phyloP scores from a whole-genome alignment of 805 yeast genomes.

The Hanseniaspora valbyensis region DNA sequence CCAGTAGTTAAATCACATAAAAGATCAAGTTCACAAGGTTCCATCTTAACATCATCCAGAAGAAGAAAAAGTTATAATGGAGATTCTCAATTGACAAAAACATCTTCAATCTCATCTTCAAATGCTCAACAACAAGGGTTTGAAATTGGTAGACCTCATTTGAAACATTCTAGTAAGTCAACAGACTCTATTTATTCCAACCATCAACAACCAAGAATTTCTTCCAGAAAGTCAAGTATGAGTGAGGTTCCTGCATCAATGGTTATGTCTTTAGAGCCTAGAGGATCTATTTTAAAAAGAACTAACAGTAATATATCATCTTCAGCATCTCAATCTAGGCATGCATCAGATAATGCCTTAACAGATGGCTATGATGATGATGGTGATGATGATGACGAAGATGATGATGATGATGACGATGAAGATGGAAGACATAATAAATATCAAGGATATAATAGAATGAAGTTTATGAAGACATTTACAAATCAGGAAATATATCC shows the following conservation, averaged over 20 bases:
- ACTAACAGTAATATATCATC: slow-evolving; percentile 10
- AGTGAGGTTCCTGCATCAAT: slow-evolving; percentile 16
- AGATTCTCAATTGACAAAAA: background rate
- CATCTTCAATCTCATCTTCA: slow-evolving; percentile 5
- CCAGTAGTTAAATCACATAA: background rate
- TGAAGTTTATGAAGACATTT: slow-evolving; percentile 13
- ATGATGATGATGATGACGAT: background rate
- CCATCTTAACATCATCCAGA: background rate
- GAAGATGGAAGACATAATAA: background rate
- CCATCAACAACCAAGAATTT: slow-evolving; percentile 3
- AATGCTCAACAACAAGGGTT: background rate
- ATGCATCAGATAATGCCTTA: slow-evolving; percentile 13
- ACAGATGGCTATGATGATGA: slow-evolving; percentile 15
- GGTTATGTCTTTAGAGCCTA: slow-evolving; percentile 13
- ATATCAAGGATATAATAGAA: slow-evolving; percentile 8
- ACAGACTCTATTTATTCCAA: slow-evolving; percentile 3
- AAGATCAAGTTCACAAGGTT: slow-evolving; percentile 12
- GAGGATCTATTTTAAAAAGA: slow-evolving; percentile 9
- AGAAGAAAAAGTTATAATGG: slow-evolving; percentile 1
- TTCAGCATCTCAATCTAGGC: slow-evolving; percentile 14
- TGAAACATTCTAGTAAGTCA: background rate
- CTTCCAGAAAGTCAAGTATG: slow-evolving; percentile 15
- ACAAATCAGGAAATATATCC: slow-evolving; percentile 11
- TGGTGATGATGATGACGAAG: slow-evolving; percentile 7
- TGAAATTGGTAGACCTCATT: background rate